Base-by-base conservation (phyloP, 177 flowering plant genomes). In the Vitis hybrid region DNA sequence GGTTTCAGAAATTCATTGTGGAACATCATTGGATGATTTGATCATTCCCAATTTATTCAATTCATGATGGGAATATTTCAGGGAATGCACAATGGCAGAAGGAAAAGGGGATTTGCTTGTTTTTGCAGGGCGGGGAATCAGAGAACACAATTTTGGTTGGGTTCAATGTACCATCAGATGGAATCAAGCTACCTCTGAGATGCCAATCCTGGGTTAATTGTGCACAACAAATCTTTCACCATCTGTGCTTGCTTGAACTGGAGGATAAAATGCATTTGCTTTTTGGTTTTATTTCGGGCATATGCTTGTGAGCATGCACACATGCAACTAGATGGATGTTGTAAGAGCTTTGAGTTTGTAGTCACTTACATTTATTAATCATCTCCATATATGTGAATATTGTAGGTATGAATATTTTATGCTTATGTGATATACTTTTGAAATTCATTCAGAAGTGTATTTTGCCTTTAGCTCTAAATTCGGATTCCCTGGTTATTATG, bases 361-460 rank as follows among this genome's bases (percentile, higher is more conserved):
- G 75, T 68, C 21, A 9, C 74, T 65, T 70, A 73, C 65, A 67
- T 79, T 21, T 59, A 18, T 64, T 61, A 13, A n/a, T 56, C 57
- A 65, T 64, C 63, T 49, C 64, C 56, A 51, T 60, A 68, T 70
- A 59, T 84, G 85, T 82, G 82, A 80, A 82, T 79, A 84, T 84
- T 79, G 75, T 78, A 72, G 81, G 73, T 63, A 69, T 61, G 63
- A 70, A 61, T 35, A 60, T 67, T 72, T 57, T 60, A 51, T 65
- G 72, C 61, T 62, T 67, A 46, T 72, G 74, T 72, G 68, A 67
- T 56, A 65, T 56, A 75, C 77, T 63, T 66, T 49, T 40, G 35
- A 65, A 52, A 32, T 70, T 55, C 48, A 50, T 56, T 68, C 40
- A 65, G 73, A 65, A 73, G 51, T 70, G 49, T 69, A 63, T 24